Evolutionary conservation across 2,329 filamentous ascomycete genomes (phyloP).

Genomic region (Aureobasidium mangrovei): DNA sequence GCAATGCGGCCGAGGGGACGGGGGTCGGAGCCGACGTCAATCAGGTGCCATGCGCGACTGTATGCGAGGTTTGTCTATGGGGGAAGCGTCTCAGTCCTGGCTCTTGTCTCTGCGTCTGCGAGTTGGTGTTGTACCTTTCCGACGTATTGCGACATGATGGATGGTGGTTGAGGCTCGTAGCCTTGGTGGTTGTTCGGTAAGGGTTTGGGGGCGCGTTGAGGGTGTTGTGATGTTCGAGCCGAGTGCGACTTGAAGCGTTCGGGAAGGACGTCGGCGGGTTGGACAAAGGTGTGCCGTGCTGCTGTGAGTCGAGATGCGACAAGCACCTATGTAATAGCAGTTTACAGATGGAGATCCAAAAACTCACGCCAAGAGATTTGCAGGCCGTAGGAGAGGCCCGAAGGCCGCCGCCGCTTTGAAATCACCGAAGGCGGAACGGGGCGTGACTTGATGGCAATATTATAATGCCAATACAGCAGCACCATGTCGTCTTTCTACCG

Average conservation of each 20-base stretch:
- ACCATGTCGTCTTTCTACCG: neutral
- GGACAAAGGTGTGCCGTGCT: too few species aligned
- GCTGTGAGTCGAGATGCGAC: neutral
- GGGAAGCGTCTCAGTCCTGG: constrained; percentile 7
- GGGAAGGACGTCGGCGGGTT: too few species aligned
- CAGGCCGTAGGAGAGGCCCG: neutral
- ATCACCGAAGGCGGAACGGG: constrained; percentile 8
- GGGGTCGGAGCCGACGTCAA: constrained; percentile 58
- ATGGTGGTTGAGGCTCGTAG: neutral
- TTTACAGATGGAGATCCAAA: neutral
- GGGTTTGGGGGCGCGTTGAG: neutral
- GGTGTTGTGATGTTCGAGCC: neutral
- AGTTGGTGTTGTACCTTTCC: constrained; percentile 51
- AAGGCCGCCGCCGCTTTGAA: constrained; percentile 2
- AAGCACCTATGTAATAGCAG: neutral
- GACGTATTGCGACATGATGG: constrained; percentile 67
- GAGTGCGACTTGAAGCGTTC: neutral
- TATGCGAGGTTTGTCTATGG: constrained; percentile 86
- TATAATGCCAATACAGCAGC: too few species aligned
- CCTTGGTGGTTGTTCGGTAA: neutral
- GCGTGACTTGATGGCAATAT: neutral
- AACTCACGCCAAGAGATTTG: constrained; percentile 2
- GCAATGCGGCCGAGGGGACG: constrained; percentile 86
- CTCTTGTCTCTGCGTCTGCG: neutral
- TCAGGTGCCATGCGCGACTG: constrained; percentile 88